A percentile compares a stretch with the other conserved stretches of the same genome.
Evolutionary conservation across 2,329 filamentous ascomycete species (phyloP).

Genomic region (Pestalotiopsis sp.): DNA sequence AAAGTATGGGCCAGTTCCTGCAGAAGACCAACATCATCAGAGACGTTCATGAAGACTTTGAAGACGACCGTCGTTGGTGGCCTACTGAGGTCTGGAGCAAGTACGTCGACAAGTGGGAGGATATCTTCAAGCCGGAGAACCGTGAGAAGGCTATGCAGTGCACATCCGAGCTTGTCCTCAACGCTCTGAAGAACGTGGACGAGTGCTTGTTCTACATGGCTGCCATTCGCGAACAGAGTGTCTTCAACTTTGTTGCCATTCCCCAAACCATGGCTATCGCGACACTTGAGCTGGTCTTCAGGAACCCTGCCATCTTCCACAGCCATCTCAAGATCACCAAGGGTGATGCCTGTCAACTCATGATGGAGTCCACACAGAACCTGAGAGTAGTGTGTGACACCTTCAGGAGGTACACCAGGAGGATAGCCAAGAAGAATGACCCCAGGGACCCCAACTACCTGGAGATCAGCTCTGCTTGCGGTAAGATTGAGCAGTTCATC

Average conservation of each 20-base stretch:
- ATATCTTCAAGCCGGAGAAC: slow-evolving; percentile 84
- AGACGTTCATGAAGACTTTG: slow-evolving; percentile 87
- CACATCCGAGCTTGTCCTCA: slow-evolving; percentile 91
- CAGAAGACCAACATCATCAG: slow-evolving; percentile 99
- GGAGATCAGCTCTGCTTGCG: slow-evolving; percentile 88
- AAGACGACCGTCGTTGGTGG: slow-evolving; percentile 90
- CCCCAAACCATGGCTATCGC: slow-evolving; percentile 98
- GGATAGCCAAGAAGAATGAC: slow-evolving; percentile 92
- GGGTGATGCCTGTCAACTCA: slow-evolving; percentile 87
- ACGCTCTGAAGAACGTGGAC: slow-evolving; percentile 82
- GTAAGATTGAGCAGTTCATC: slow-evolving; percentile 94
- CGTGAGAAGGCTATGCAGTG: slow-evolving; percentile 79
- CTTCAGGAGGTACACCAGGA: slow-evolving; percentile 76
- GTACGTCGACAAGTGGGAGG: slow-evolving; percentile 86
- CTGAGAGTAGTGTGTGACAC: slow-evolving; percentile 78
- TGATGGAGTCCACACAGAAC: slow-evolving; percentile 93
- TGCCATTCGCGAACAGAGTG: slow-evolving; percentile 90
- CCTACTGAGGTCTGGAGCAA: slow-evolving; percentile 97
- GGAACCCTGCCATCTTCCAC: slow-evolving; percentile 84
- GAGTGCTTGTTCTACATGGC: slow-evolving; percentile 99
- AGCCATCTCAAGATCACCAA: slow-evolving; percentile 96
- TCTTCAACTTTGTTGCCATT: slow-evolving; percentile 99
- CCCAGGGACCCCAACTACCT: slow-evolving; percentile 91
- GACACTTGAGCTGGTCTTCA: slow-evolving; percentile 88
- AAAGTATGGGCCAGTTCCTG: slow-evolving; percentile 96